A percentile compares a stretch with the other conserved stretches of the same genome.
Conservation (phyloP, 257 asterid genomes). For the Gardenia jasminoides region DNA sequence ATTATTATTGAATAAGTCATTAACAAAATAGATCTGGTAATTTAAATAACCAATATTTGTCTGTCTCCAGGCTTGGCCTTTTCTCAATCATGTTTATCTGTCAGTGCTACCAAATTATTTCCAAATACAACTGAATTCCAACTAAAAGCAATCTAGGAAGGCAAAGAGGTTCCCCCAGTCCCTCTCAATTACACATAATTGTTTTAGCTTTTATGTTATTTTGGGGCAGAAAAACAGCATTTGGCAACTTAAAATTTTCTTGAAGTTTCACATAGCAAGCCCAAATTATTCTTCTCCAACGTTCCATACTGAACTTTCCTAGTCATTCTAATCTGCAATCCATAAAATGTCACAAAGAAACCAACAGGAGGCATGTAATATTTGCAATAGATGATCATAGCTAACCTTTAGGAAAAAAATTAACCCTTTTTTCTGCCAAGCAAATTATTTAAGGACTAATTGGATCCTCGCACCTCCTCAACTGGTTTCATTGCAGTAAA, state of each 20-base stretch:
- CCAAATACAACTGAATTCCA: not conserved
- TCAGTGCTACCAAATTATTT: not conserved
- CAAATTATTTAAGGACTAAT: not conserved
- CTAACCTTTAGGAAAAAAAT: not conserved
- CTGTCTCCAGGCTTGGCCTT: not conserved
- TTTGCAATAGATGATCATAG: not conserved
- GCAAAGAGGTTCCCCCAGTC: not conserved
- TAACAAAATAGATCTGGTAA: not conserved
- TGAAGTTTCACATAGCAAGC: not conserved
- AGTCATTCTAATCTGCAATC: not conserved
- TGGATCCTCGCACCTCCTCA: not conserved
- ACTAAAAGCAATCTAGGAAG: not conserved
- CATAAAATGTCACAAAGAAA: not conserved
- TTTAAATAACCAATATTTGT: not conserved
- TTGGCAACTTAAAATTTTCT: not conserved
- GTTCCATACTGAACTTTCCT: not conserved
- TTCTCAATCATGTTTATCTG: not conserved
- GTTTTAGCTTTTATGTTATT: not conserved
- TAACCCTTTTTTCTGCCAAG: not conserved
- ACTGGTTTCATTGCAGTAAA: not conserved
- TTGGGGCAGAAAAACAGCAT: not conserved
- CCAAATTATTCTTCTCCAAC: constrained; percentile 1
- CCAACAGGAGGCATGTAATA: not conserved
- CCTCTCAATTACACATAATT: not conserved
- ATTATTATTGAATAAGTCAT: not conserved